Evolutionary conservation across 2,329 filamentous ascomycete species (phyloP), one percentile per base, ranked within the genome.

Genomic region (Cryoendolithus antarcticus): DNA sequence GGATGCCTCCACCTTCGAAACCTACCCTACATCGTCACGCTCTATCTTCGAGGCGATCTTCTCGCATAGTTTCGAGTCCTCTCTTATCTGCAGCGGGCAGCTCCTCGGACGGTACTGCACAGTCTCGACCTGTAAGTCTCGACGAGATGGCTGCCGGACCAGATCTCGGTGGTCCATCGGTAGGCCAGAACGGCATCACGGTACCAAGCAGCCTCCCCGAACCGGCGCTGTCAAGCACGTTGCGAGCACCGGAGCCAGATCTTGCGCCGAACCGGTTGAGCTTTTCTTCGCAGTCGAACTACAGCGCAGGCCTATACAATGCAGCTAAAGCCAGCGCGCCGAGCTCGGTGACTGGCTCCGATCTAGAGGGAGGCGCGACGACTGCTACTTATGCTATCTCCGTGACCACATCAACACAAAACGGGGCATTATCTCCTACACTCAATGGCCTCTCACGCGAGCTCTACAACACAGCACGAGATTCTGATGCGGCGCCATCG

Each of bases 221-320:
- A 35, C 43, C 47, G 8, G 42, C 42, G 34, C 39, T 48, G 9
- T 40, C 43, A 32, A 43, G 40, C 27, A 40, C 7, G 7, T 36
- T 40, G 15, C 46, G 49, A 35, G 46, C 54, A 41, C 41, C 48
- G 6, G 56, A 57, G 34, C 49, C 49, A 13, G 54, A 56, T 30
- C 35, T 51, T 28, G 64, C 79, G 30, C 66, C 66, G 33, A 81
- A 83, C 52, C 75, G 82, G 37, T 67, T 82, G 55, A 86, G 82
- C 15, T 72, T 80, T 43, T 83, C 80, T 6, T 88, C 82, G 1
- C 64, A 84, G 37, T 81, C 82, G 54, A 85, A 81, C 27, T 62
- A 82, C 15, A 73, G 74, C 32, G 82, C 79, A 4, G 73, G 68
- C 38, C 71, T 65, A 13, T 62, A 60, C 46, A 59, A 59, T 40